Evolutionary conservation across 1,139 yeast genomes (phyloP).

Genomic region (Nematodospora anomalae): DNA sequence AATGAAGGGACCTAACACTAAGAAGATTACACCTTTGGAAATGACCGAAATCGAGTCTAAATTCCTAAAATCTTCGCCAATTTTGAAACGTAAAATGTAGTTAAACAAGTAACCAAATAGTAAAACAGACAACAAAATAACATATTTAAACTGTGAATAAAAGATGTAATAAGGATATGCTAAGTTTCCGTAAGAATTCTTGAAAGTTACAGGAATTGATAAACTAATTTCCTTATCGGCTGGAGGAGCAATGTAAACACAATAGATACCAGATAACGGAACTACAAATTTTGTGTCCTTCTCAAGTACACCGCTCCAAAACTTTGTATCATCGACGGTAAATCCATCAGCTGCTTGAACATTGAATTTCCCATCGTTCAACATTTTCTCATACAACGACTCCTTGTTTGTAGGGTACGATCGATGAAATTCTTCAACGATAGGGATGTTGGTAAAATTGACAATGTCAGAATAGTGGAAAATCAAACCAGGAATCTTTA

Average conservation of each 20-base stretch:
- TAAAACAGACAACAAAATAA: slow-evolving; percentile 18
- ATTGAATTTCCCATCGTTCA: slow-evolving; percentile 11
- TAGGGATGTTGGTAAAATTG: slow-evolving; percentile 24
- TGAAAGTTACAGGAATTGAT: slow-evolving; percentile 22
- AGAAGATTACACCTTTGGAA: slow-evolving; percentile 34
- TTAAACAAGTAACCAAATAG: slow-evolving; percentile 26
- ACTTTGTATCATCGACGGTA: slow-evolving; percentile 8
- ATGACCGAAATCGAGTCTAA: slow-evolving; percentile 35
- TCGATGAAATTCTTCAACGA: slow-evolving; percentile 16
- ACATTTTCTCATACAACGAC: slow-evolving; percentile 14
- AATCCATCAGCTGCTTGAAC: slow-evolving; percentile 9
- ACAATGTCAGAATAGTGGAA: slow-evolving; percentile 27
- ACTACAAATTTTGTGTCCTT: slow-evolving; percentile 16
- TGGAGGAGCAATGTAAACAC: slow-evolving; percentile 35
- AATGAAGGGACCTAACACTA: slow-evolving; percentile 27
- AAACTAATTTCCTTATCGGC: slow-evolving; percentile 14
- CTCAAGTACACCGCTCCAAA: slow-evolving; percentile 14
- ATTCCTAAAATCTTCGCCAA: slow-evolving; percentile 31
- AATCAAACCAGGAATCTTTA: slow-evolving; percentile 24
- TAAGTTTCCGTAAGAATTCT: slow-evolving; percentile 32
- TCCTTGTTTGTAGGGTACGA: slow-evolving; percentile 15
- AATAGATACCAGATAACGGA: slow-evolving; percentile 31
- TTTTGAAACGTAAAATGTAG: slow-evolving; percentile 28
- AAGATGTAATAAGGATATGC: slow-evolving; percentile 19
- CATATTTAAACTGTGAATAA: slow-evolving; percentile 22